Conservation (phyloP, 371 early-diverging fungal species). For the Quaeritorhiza haematococci region DNA sequence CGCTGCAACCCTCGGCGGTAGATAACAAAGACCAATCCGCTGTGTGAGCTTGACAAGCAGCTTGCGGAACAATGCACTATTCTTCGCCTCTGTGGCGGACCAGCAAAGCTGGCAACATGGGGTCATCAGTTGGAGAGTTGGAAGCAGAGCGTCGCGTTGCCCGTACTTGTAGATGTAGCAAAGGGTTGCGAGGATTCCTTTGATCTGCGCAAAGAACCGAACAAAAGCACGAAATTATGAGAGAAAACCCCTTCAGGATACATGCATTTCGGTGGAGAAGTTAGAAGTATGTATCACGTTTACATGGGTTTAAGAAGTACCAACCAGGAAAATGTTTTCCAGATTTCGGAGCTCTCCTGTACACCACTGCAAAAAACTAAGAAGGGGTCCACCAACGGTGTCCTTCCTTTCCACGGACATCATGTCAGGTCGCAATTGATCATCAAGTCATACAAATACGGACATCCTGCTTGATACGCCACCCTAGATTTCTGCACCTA, state of each 20-base stretch:
- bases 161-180: slow-evolving; percentile 65
- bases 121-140: slow-evolving; percentile 49
- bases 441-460: no score
- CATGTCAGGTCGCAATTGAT: slow-evolving; percentile 2
- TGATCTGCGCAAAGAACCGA: slow-evolving; percentile 20
- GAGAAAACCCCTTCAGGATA: neutral
- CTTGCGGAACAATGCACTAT: slow-evolving; percentile 74
- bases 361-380: slow-evolving; percentile 11
- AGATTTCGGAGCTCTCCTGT: neutral
- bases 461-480: neutral
- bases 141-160: slow-evolving; percentile 57
- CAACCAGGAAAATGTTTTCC: slow-evolving; percentile 1
- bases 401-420: slow-evolving; percentile 4
- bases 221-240: neutral
- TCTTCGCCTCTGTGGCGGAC: slow-evolving; percentile 31
- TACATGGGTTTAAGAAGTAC: neutral
- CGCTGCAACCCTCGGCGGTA: slow-evolving; percentile 66
- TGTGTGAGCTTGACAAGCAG: slow-evolving; percentile 75
- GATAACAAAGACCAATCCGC: slow-evolving; percentile 68
- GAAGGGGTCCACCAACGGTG: no score
- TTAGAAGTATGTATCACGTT: no score
- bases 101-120: slow-evolving; percentile 18
- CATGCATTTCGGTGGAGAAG: no score
- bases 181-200: slow-evolving; percentile 64
- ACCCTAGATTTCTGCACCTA: slow-evolving; percentile 11